Conservation (phyloP, 805 yeast species). For the Wickerhamiella cacticola region DNA sequence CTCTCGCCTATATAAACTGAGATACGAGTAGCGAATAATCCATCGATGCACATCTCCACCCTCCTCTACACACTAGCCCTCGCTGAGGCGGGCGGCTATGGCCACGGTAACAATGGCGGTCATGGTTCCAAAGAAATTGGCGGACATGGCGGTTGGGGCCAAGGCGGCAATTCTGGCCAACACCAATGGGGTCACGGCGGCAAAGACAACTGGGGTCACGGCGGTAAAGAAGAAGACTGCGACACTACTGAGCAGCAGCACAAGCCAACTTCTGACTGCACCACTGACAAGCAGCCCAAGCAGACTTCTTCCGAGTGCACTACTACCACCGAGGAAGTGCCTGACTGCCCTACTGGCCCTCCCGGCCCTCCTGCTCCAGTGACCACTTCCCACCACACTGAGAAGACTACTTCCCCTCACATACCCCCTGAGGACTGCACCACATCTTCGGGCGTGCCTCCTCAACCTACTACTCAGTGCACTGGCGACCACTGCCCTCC, state of each 20-base stretch:
- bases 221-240: not conserved
- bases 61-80: not conserved
- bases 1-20: not conserved
- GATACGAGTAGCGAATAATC: not conserved
- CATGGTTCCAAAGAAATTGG: not conserved
- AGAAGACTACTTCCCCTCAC: too few species aligned
- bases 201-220: not conserved
- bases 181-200: too few species aligned
- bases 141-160: not conserved
- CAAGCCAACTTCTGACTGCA: not conserved
- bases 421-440: too few species aligned
- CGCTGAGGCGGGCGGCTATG: constrained; percentile 1
- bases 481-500: too few species aligned
- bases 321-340: too few species aligned
- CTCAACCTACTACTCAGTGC: too few species aligned
- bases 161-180: not conserved
- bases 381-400: too few species aligned
- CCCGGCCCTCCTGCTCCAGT: too few species aligned
- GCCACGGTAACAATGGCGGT: not conserved
- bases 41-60: not conserved
- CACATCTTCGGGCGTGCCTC: too few species aligned
- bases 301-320: not conserved
- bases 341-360: too few species aligned
- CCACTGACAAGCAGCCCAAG: not conserved
- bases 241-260: not conserved